Percentiles rank a stretch among this genome's conserved stretches.
Conservation (phyloP, 1,284 basidiomycete species). For the Cutaneotrichosporon dermatis region DNA sequence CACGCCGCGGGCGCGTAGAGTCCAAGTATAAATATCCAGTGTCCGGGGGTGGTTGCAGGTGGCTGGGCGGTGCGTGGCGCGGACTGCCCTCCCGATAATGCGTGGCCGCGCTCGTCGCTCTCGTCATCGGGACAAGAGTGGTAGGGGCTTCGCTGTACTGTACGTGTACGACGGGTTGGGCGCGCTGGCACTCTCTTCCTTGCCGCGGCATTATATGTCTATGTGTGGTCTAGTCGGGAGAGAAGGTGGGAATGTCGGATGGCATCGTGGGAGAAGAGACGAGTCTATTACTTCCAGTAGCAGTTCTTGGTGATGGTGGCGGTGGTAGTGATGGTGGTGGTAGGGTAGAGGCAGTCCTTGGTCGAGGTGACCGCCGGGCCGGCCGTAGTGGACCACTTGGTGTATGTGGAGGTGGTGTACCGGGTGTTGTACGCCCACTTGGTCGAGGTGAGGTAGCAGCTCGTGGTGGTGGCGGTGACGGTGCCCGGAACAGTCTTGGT, state of each 20-base stretch:
- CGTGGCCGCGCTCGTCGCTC: too few relatives aligned
- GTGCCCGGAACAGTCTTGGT: constrained; percentile 9
- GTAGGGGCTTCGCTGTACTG: too few relatives aligned
- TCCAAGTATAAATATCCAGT: too few relatives aligned
- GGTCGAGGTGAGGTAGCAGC: constrained; percentile 7
- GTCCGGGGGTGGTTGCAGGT: too few relatives aligned
- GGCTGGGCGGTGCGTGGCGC: too few relatives aligned
- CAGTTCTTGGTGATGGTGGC: background rate
- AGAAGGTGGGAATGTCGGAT: background rate
- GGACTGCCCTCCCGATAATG: too few relatives aligned
- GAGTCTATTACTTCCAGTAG: background rate
- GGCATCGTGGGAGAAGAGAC: too few relatives aligned
- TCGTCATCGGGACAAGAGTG: too few relatives aligned
- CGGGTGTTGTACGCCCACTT: background rate
- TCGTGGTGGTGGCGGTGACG: constrained; percentile 1
- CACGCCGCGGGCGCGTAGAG: too few relatives aligned
- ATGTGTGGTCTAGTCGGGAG: background rate
- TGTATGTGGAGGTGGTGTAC: background rate
- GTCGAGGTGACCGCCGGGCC: constrained; percentile 5
- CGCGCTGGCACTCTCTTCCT: too few relatives aligned
- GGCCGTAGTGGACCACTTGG: background rate
- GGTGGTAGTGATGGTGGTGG: constrained; percentile 4
- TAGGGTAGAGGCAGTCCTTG: background rate
- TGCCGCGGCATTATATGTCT: background rate
- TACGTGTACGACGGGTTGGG: too few relatives aligned